Evolutionary conservation across 495 filamentous ascomycete species (phyloP), one percentile per base, ranked within the genome.

Genomic region (Aspergillus kassunensis): DNA sequence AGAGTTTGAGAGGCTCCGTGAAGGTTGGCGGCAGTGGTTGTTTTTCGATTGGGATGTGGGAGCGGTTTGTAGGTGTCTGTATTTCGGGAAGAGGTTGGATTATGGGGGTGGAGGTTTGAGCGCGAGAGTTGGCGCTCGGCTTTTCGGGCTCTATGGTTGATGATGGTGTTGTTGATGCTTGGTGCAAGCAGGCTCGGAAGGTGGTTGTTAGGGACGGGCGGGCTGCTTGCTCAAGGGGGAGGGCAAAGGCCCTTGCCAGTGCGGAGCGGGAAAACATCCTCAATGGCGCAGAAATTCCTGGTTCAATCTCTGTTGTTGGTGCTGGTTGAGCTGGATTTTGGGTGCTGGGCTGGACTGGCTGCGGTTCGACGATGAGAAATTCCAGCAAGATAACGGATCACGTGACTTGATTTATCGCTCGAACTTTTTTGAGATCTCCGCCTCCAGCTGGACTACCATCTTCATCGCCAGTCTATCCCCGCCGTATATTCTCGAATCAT

Each of bases 221-320:
- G 5, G 72, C 54, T 40, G 63, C 65, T 46, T 57, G 59, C 47
- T 54, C 53, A 20, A 59, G 19, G 13, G 60, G 70, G 37, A 71
- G 41, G 31, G 68, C 70, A 51, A 71, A 64, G 44, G 62, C 64
- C 27, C 67, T 54, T 36, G 72, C 61, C 15, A 74, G 53, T 45
- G 66, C 60, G 11, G 72, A 68, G 45, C 72, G 72, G 35, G 70
- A 69, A 44, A 76, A 72, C 73, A 76, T 76, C 7, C 35, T 29
- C 9, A 33, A 11, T 11, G 30, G 30, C 30, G 30, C 30, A n/a
- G 30, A 11, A 11, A 11, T 33, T 33, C 4, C 30, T 33, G 9
- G 6, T 29, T 34, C 9, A 12, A 4, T 40, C 34, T 49, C 20
- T 16, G 20, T 29, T 39, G 5, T 49, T 18, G 24, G 19, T 15